Base-by-base conservation (phyloP, 2,329 filamentous ascomycete genomes). In the Ascochyta clinopodiicola region DNA sequence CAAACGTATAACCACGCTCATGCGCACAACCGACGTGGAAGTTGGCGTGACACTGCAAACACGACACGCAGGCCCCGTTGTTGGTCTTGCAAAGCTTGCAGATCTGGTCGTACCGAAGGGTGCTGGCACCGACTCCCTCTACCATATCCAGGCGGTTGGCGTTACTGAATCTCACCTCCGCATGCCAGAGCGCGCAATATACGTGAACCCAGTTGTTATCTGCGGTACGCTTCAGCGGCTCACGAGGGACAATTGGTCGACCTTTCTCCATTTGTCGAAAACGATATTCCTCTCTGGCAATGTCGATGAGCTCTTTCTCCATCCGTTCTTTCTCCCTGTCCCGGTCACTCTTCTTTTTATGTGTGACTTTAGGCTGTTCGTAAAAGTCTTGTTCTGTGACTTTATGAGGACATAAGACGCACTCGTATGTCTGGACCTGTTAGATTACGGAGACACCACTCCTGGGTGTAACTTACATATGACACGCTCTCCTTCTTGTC, bases 181-280 rank as follows among this genome's bases (percentile, higher is more conserved):
- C 88, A 10, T 90, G 93, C 87, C 91, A 98, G 17, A 96, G 82
- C 1, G 95, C 93, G 71, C 95, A 99, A 34, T 89, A 88, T 25
- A 98, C 92, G 73, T 99, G 95, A 15, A 97, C 91, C 95, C 95
- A 99, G 70, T 98, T 98, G 78, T 98, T 98, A 72, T 96, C 92
- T 4, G 90, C 91, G 0, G 95, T 99, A 44, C 91, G 87, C 78
- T 99, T 99, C 60, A 99, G 80, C 3, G 95, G 89, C 73, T 98
- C 95, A 43, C 95, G 86, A 24, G 95, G 95, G 61, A 91, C 86
- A 32, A 89, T 77, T 1, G 95, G 94, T 43, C 93, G 89, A 64
- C 92, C 92, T 67, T 89, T 86, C 57, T 94, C 89, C 70, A 91
- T 86, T 76, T 99, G 94, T 69, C 86, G 88, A 72, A 89, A 89